A percentile compares a stretch with the other conserved stretches of the same genome.
Evolutionary conservation across 2,329 filamentous ascomycete species (phyloP).

Genomic region (Cadophora sp.): DNA sequence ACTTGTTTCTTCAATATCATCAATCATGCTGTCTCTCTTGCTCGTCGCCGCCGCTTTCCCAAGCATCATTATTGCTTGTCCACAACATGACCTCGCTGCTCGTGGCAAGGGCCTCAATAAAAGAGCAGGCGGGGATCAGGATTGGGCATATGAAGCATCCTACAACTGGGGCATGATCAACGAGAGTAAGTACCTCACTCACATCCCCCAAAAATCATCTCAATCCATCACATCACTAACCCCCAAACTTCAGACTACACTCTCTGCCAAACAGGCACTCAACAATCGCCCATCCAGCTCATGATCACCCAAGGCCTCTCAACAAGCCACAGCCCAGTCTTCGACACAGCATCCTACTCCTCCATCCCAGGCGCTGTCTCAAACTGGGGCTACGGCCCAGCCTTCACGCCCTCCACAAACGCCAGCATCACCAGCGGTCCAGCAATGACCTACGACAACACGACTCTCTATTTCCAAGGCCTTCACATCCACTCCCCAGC

Average conservation of each 20-base stretch:
- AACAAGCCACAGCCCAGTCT: slow-evolving; percentile 49
- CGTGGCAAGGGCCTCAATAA: slow-evolving; percentile 12
- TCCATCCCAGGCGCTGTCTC: slow-evolving; percentile 49
- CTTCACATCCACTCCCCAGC: slow-evolving; percentile 60
- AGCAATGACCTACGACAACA: slow-evolving; percentile 53
- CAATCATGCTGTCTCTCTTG: slow-evolving; percentile 18
- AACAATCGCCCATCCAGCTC: slow-evolving; percentile 57
- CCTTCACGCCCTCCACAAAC: slow-evolving; percentile 50
- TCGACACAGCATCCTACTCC: slow-evolving; percentile 49
- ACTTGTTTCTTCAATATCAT: background rate
- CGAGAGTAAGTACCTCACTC: slow-evolving; percentile 36
- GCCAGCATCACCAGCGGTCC: slow-evolving; percentile 49
- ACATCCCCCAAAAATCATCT: background rate
- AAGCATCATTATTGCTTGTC: slow-evolving; percentile 20
- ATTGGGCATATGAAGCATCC: slow-evolving; percentile 48
- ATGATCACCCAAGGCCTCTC: slow-evolving; percentile 50
- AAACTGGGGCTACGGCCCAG: slow-evolving; percentile 58
- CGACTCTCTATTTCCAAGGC: slow-evolving; percentile 54
- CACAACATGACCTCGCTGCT: slow-evolving; percentile 12
- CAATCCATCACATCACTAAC: background rate
- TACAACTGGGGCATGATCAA: slow-evolving; percentile 51
- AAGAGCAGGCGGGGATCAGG: slow-evolving; percentile 21
- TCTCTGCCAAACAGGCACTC: slow-evolving; percentile 57
- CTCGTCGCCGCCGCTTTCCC: slow-evolving; percentile 3
- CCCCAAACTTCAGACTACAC: slow-evolving; percentile 45